These are phyloP conservation scores for Crithidia expoeki DNA, from an alignment of 208 protist species.

Conservation along the genomic window DNA sequence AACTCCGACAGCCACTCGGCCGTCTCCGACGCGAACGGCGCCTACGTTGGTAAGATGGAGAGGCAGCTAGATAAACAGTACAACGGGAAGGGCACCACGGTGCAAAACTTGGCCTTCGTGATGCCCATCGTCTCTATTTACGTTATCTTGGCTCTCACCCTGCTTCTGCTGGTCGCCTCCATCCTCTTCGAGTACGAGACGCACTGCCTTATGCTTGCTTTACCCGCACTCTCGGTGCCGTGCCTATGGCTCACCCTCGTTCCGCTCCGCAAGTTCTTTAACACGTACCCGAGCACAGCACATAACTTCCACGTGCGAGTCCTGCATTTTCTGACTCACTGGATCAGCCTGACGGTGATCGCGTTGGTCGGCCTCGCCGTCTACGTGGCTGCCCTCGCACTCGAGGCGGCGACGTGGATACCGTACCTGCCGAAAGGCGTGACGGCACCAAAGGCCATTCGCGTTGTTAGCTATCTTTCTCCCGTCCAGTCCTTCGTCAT, in stretches of 20 bases:
- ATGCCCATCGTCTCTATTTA: conserved; percentile 32
- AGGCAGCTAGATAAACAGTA: background rate
- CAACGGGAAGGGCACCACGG: background rate
- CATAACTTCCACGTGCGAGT: conserved; percentile 19
- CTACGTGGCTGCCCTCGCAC: conserved; percentile 30
- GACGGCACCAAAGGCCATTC: conserved; percentile 6
- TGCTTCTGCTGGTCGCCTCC: conserved; percentile 36
- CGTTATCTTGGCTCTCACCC: conserved; percentile 26
- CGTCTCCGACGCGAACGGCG: background rate
- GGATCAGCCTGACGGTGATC: conserved; percentile 16
- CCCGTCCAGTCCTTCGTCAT: conserved; percentile 26
- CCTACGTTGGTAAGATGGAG: background rate
- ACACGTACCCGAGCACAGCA: background rate
- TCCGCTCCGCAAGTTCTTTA: conserved; percentile 19
- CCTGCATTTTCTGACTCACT: conserved; percentile 34
- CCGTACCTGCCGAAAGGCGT: conserved; percentile 11
- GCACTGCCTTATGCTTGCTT: conserved; percentile 40
- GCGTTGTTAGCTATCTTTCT: conserved; percentile 32
- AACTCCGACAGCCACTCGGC: background rate
- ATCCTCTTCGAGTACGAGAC: conserved; percentile 51
- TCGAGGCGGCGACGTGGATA: conserved; percentile 25
- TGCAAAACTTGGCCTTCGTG: conserved; percentile 17
- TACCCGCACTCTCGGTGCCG: conserved; percentile 44
- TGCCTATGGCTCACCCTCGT: conserved; percentile 35
- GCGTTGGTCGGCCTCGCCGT: conserved; percentile 24